Percentiles rank a stretch among this genome's conserved stretches.
phyloP scores from a whole-genome alignment of 192 early-diverging fungal genomes.

The Irineochytrium annulatum region DNA sequence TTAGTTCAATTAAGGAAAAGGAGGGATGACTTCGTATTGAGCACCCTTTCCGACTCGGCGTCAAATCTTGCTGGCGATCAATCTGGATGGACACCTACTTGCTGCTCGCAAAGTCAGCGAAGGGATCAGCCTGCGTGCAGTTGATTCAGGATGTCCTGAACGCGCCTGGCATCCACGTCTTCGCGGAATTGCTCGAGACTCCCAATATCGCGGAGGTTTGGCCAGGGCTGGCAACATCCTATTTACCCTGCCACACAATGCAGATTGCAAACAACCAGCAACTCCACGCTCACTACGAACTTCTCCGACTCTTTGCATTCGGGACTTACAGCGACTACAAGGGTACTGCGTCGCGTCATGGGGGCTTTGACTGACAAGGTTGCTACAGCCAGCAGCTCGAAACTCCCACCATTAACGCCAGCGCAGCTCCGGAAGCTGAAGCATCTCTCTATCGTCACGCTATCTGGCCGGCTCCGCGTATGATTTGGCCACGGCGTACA shows the following conservation, averaged over 20 bases:
- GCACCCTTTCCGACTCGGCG: no score
- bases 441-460: slow-evolving; percentile 75
- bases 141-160: slow-evolving; percentile 67
- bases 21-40: no score
- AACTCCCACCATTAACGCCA: slow-evolving; percentile 26
- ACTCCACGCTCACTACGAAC: slow-evolving; percentile 41
- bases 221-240: background rate
- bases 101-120: slow-evolving; percentile 68
- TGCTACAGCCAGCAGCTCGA: slow-evolving; percentile 21
- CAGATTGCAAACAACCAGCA: slow-evolving; percentile 40
- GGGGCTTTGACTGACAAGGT: background rate
- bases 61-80: no score
- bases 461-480: slow-evolving; percentile 60
- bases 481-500: background rate
- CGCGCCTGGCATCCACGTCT: slow-evolving; percentile 73
- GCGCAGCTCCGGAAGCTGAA: slow-evolving; percentile 44
- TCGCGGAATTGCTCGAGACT: slow-evolving; percentile 67
- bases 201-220: slow-evolving; percentile 69
- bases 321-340: slow-evolving; percentile 76
- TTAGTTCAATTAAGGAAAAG: no score
- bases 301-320: slow-evolving; percentile 76
- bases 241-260: background rate
- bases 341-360: slow-evolving; percentile 34
- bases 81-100: slow-evolving; percentile 74
- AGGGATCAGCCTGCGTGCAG: slow-evolving; percentile 67